These are phyloP conservation scores for Tuber melanosporum DNA, from an alignment of 495 filamentous ascomycete species.

Conservation along the genomic window DNA sequence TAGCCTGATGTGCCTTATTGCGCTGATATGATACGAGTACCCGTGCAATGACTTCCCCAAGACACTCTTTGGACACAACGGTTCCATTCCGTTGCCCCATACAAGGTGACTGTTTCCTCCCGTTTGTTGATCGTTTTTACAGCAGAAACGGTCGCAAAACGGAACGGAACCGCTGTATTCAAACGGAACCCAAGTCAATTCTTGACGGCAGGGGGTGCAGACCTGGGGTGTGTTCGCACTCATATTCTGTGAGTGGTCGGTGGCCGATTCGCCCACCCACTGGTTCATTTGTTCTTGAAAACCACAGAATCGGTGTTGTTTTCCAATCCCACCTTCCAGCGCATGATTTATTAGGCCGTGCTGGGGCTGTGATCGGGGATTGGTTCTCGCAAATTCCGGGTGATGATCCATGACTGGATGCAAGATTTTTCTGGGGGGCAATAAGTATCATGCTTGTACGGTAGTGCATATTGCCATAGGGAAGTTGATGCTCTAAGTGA, in stretches of 20 bases:
- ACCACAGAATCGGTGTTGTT: not conserved
- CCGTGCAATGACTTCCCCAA: not conserved
- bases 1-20: not conserved
- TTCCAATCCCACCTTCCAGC: not conserved
- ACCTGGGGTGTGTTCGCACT: not conserved
- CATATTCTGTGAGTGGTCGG: not conserved
- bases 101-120: no score
- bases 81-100: no score
- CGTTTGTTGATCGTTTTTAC: no score
- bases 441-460: not conserved
- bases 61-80: no score
- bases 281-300: not conserved
- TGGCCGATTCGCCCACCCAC: not conserved
- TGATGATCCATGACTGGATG: not conserved
- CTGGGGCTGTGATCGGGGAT: not conserved
- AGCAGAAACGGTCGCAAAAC: no score
- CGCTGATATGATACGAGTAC: not conserved
- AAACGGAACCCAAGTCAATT: not conserved
- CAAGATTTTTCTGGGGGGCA: not conserved
- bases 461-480: not conserved
- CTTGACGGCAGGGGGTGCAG: not conserved
- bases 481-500: not conserved
- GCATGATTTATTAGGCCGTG: not conserved
- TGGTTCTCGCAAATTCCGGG: not conserved
- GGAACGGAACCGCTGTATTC: no score